These are phyloP conservation scores for Centella asiatica DNA, from an alignment of 129 eudicot genomes.

Conservation along the genomic window DNA sequence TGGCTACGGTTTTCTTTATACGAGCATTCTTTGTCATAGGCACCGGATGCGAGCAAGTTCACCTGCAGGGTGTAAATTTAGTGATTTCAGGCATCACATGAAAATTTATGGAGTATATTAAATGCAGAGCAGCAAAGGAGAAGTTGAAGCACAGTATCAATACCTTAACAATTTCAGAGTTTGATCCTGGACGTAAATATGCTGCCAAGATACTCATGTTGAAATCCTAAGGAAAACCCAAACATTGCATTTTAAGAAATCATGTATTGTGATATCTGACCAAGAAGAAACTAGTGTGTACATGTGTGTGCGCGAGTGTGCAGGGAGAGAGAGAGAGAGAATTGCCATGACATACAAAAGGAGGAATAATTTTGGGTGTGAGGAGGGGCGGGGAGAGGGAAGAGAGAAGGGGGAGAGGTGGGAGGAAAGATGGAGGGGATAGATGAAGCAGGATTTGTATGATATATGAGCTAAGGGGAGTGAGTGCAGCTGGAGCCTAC, in stretches of 20 bases:
- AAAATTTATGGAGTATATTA: too few relatives aligned
- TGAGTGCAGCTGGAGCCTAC: neutral
- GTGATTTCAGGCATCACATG: neutral
- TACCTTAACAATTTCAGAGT: constrained; percentile 87
- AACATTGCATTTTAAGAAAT: neutral
- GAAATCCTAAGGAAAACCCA: constrained; percentile 47
- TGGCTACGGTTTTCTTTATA: constrained; percentile 22
- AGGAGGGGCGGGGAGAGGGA: too few relatives aligned
- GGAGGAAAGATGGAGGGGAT: neutral
- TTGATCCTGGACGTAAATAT: constrained; percentile 68
- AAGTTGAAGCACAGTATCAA: neutral
- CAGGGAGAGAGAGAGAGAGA: too few relatives aligned
- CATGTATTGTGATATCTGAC: neutral
- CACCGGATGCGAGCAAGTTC: constrained; percentile 48
- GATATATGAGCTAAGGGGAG: neutral
- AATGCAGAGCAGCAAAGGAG: too few relatives aligned
- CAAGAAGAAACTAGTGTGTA: too few relatives aligned
- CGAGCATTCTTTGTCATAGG: constrained; percentile 35
- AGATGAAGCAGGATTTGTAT: too few relatives aligned
- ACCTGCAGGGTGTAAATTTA: constrained; percentile 23
- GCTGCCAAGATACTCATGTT: constrained; percentile 89
- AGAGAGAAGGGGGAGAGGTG: neutral
- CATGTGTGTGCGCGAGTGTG: too few relatives aligned
- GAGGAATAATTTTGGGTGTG: too few relatives aligned
- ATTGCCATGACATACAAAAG: too few relatives aligned